phyloP scores from a whole-genome alignment of 805 yeast genomes.

The Candida orba region DNA sequence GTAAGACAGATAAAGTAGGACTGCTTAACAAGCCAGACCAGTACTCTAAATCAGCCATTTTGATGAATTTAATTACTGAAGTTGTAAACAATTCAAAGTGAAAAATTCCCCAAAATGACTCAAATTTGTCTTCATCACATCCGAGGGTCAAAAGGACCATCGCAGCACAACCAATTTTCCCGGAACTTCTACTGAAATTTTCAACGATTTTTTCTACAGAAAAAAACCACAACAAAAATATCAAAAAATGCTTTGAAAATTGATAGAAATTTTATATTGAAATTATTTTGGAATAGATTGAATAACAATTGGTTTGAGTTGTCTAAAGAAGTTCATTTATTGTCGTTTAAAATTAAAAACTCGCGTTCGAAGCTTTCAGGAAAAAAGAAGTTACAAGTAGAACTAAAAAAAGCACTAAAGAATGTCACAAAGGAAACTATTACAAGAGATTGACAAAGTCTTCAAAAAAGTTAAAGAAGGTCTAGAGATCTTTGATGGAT shows the following conservation, averaged over 20 bases:
- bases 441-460: conserved; percentile 84
- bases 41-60: conserved; percentile 28
- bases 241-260: too few relatives aligned
- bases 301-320: too few relatives aligned
- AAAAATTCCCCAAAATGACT: neutral
- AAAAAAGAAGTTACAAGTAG: neutral
- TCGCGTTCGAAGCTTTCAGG: neutral
- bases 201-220: neutral
- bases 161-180: neutral
- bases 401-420: neutral
- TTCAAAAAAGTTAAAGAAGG: conserved; percentile 92
- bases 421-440: conserved; percentile 42
- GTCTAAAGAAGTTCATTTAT: too few relatives aligned
- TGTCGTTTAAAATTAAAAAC: neutral
- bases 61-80: neutral
- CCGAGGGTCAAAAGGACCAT: too few relatives aligned
- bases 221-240: neutral
- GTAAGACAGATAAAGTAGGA: conserved; percentile 82
- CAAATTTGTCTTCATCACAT: neutral
- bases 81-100: neutral
- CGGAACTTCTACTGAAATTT: neutral
- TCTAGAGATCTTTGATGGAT: conserved; percentile 71
- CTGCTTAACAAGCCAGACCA: conserved; percentile 66
- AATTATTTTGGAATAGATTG: too few relatives aligned
- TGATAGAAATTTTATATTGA: too few relatives aligned